Evolutionary conservation across 805 yeast genomes (phyloP), one percentile per base, ranked within the genome.

Genomic region (Candida nonsorbophila): DNA sequence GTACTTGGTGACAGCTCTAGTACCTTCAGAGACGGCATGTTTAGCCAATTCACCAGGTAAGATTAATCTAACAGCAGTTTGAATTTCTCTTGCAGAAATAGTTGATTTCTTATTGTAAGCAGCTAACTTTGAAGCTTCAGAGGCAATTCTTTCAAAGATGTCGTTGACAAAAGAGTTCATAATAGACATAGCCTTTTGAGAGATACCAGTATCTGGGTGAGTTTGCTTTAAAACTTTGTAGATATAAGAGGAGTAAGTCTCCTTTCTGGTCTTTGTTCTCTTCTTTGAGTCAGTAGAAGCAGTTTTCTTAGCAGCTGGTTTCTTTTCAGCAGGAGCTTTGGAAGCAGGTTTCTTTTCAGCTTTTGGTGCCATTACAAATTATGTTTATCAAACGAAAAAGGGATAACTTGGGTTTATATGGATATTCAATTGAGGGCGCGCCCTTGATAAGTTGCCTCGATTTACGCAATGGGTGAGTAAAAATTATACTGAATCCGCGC

Each of bases 171-270:
- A 90, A 24, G 97, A 90, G 84, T 90, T 90, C 90, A 90, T 81
- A 67, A 90, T 90, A 46, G 95, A 86, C 95, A 90, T 90, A 45
- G 97, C 95, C 65, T 86, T 84, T 72, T 87, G 95, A 53, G 97
- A 88, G 64, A 90, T 90, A 85, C 97, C 97, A 42, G 97, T 90
- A 67, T 90, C 97, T 67, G 97, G 97, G 72, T 90, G 97, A 42
- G 97, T 88, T 77, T 90, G 97, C 72, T 88, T 88, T 64, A 90
- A 82, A 48, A 88, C 97, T 72, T 90, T 90, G 92, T 88, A 90
- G 64, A 90, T 90, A 73, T 90, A 90, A 42, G 97, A 87, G 45
- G 95, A 86, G 77, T 87, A 90, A 45, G 97, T 86, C 74, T 90
- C 97, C 83, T 86, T 87, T 80, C 97, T 86, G 53, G 88, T 69